phyloP scores from a whole-genome alignment of 345 rosid species.

The Corymbia maculata region DNA sequence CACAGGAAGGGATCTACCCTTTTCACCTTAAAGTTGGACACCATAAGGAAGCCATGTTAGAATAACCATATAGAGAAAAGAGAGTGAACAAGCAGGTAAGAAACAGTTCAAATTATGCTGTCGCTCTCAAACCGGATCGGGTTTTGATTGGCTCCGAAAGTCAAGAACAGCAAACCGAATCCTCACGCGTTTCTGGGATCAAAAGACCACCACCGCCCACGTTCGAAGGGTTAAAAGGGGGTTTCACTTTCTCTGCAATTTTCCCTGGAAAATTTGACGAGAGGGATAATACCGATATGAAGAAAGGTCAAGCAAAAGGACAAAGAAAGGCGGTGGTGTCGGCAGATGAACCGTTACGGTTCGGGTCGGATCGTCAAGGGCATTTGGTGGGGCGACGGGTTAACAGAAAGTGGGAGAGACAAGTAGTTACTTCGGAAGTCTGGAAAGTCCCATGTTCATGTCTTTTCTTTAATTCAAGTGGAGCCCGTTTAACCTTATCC shows the following conservation, averaged over 20 bases:
- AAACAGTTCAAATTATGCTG: background rate
- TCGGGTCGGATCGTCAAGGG: background rate
- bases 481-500: background rate
- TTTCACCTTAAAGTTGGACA: background rate
- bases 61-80: background rate
- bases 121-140: background rate
- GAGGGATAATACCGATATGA: background rate
- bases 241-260: background rate
- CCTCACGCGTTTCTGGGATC: background rate
- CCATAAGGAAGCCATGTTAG: background rate
- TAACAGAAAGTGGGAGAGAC: background rate
- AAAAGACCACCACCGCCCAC: background rate
- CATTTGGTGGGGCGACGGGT: background rate
- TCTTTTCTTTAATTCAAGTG: background rate
- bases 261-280: background rate
- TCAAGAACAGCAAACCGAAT: background rate
- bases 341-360: background rate
- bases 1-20: background rate
- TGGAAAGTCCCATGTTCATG: background rate
- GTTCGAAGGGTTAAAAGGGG: background rate
- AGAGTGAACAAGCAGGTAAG: background rate
- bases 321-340: background rate
- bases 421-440: background rate
- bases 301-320: background rate
- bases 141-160: background rate